A percentile compares a stretch with the other conserved stretches of the same genome.
These are phyloP conservation scores for Allantophomopsis lycopodina DNA, from an alignment of 2,329 filamentous ascomycete species.

Conservation along the genomic window DNA sequence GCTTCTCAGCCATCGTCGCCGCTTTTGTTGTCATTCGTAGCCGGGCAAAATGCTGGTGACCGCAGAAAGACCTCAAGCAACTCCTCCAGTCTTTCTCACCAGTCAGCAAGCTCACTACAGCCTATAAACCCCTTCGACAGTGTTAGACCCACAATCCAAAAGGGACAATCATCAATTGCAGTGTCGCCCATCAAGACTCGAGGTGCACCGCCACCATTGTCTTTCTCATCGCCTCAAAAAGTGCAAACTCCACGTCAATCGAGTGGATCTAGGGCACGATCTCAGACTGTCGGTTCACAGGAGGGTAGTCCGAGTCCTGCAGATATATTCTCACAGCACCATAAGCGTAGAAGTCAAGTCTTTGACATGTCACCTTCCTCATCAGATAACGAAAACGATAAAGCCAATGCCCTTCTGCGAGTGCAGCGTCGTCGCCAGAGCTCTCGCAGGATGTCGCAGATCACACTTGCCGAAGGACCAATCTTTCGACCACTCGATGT, in stretches of 20 bases:
- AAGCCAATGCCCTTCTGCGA: slow-evolving; percentile 78
- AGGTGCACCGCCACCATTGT: slow-evolving; percentile 30
- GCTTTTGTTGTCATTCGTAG: slow-evolving; percentile 90
- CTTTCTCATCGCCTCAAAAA: slow-evolving; percentile 47
- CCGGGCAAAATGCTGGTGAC: slow-evolving; percentile 62
- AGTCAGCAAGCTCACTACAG: slow-evolving; percentile 56
- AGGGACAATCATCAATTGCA: slow-evolving; percentile 35
- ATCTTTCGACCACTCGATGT: slow-evolving; percentile 86
- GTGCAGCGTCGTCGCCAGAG: slow-evolving; percentile 92
- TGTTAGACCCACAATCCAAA: slow-evolving; percentile 43
- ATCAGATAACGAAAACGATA: slow-evolving; percentile 91
- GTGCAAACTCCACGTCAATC: slow-evolving; percentile 43
- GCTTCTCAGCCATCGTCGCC: slow-evolving; percentile 78
- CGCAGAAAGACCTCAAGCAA: slow-evolving; percentile 87
- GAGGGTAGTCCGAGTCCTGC: slow-evolving; percentile 70
- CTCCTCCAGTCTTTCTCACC: slow-evolving; percentile 71
- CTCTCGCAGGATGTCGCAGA: slow-evolving; percentile 84
- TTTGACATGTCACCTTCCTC: slow-evolving; percentile 96
- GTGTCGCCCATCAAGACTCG: slow-evolving; percentile 44
- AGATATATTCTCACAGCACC: slow-evolving; percentile 50
- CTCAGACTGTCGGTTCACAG: slow-evolving; percentile 86
- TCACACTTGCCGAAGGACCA: slow-evolving; percentile 72
- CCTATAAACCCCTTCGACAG: slow-evolving; percentile 60
- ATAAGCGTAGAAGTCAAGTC: slow-evolving; percentile 85
- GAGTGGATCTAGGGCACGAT: slow-evolving; percentile 59